Percentiles rank a stretch among this genome's conserved stretches.
Evolutionary conservation across 768 basidiomycete genomes (phyloP).

Genomic region (Daedaleopsis sinensis): DNA sequence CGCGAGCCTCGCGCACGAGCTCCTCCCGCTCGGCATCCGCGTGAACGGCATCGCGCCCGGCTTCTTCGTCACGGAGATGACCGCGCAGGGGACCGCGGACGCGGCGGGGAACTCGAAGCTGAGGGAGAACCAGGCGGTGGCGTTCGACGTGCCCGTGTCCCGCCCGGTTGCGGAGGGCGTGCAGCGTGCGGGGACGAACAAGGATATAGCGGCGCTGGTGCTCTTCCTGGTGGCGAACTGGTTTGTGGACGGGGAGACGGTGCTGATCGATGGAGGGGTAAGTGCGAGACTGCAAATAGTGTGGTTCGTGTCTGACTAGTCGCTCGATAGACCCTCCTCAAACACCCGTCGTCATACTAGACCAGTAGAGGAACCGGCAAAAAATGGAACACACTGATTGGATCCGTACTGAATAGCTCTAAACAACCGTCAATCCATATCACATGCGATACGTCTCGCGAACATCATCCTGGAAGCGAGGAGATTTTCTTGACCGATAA

Average conservation of each 20-base stretch:
- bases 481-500: no score
- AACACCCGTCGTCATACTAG: constrained; percentile 42
- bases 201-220: constrained; percentile 47
- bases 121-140: constrained; percentile 15
- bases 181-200: constrained; percentile 34
- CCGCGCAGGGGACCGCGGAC: constrained; percentile 30
- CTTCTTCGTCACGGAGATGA: constrained; percentile 38
- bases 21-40: constrained; percentile 48
- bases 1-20: constrained; percentile 48
- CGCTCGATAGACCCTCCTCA: constrained; percentile 35
- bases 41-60: constrained; percentile 54
- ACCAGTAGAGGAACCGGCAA: neutral
- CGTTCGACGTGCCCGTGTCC: constrained; percentile 41
- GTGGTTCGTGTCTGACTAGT: neutral
- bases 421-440: no score
- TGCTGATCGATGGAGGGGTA: constrained; percentile 52
- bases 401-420: no score
- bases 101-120: constrained; percentile 28
- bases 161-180: constrained; percentile 22
- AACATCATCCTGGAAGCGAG: no score
- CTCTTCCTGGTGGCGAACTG: constrained; percentile 49
- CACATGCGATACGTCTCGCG: no score
- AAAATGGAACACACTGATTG: no score
- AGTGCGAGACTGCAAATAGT: constrained; percentile 23
- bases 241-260: constrained; percentile 50